Evolutionary conservation across 768 basidiomycete species (phyloP), one percentile per base, ranked within the genome.

Genomic region (Tulasnella sp.): DNA sequence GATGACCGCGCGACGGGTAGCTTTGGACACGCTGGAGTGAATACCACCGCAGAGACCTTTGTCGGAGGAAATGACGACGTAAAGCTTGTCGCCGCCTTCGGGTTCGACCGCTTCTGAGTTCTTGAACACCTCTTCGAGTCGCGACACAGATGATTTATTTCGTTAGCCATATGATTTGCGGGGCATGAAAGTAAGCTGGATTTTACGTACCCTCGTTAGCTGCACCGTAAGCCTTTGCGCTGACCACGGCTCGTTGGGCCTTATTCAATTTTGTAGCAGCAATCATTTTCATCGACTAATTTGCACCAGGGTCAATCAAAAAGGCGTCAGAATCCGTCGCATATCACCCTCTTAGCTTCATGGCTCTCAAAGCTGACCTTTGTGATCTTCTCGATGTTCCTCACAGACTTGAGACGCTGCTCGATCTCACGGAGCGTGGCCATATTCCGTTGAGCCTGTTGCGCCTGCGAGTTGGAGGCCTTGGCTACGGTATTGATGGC

Each of bases 41-140:
- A 99, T 94, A 79, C 96, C 94, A 75, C 96, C 94, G 70, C 94
- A 99, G 60, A 99, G 89, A 74, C 96, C 94, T 75, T 93, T 92
- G 83, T 98, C 94, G 57, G 94, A 97, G 48, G 94, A 96, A 68
- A 96, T 73, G 70, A 93, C 90, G 65, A 98, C 71, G 77, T 94
- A 92, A 65, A 98, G 90, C 69, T 87, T 88, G 69, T 73, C 75
- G 60, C 67, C 66, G 70, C 80, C 82, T 68, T 83, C 77, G 46
- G 81, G 76, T 59, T 70, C 64, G 21, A 82, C 75, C 43, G 80
- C 76, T 68, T 89, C 86, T 11, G 84, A 75, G 73, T 94, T 80
- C 59, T 82, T 77, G 75, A 93, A 96, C 66, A 98, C 80, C 81
- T 96, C 92, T 92, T 73, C 27, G 38, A 62, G 60, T 48, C 62